Evolutionary conservation across 78 protist genomes (phyloP), one percentile per base, ranked within the genome.

Genomic region (Dictyostelium brefeldianum): DNA sequence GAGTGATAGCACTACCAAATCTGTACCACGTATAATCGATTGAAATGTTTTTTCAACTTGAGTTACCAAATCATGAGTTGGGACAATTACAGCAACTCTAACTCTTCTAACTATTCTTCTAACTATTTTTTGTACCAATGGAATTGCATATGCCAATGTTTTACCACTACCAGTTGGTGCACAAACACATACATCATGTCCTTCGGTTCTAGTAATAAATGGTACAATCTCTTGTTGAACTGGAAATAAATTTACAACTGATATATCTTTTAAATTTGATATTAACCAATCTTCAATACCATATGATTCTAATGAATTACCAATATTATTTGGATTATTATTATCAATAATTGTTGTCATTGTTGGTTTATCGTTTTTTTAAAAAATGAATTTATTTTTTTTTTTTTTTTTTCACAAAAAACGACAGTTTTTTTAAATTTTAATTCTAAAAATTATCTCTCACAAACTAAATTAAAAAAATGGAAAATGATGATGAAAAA

Each of bases 141-240:
- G 99, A 22, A 98, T 70, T 46, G 91, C 96, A 71, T 95, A 98
- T 22, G 98, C 96, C 3, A 96, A 96, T 48, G 99, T 97, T 71
- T 98, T 97, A 57, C 99, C 99, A 3, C 97, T 93, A 41, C 99
- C 99, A 9, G 99, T 98, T 41, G 83, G 94, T 47, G 99, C 98
- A 64, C 94, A 80, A 1, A 89, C 98, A 31, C 90, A 51, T 29
- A 97, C 22, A 69, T 98, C 98, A 29, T 83, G 83, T 10, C 99
- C 98, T 36, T 82, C 89, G 0, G 89, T 81, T 53, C 82, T 14
- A 46, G 31, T 57, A 17, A 81, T 81, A 77, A 80, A 90, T 50
- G 95, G 95, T 22, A 90, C 85, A n/a, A 90, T 81, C 53, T 90
- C 95, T 25, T 51, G 70, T 31, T 90, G 95, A 29, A 90, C 95